Percentiles rank a stretch among this genome's conserved stretches.
Conservation (phyloP, 2,329 filamentous ascomycete genomes). For the Xylaria multiplex region DNA sequence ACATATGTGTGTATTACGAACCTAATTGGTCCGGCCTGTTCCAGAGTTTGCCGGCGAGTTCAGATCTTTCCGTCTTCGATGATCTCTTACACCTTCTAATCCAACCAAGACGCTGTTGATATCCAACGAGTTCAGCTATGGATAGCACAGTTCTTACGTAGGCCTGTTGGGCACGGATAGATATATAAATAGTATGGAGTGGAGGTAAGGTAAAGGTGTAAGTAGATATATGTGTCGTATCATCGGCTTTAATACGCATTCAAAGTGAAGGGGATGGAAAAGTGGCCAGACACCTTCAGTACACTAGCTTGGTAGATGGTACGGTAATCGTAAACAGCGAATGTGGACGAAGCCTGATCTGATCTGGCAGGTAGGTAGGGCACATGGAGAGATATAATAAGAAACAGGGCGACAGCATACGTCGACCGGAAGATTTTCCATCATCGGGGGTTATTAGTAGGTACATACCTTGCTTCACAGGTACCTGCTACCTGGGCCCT, state of each 20-base stretch:
- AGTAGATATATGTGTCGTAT: constrained; percentile 5
- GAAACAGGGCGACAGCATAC: constrained; percentile 40
- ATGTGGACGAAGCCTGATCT: constrained; percentile 15
- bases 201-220: not conserved
- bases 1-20: constrained; percentile 27
- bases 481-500: constrained; percentile 36
- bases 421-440: constrained; percentile 45
- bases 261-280: constrained; percentile 11
- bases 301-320: constrained; percentile 6
- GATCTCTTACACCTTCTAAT: constrained; percentile 4
- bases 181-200: not conserved
- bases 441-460: constrained; percentile 38
- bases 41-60: constrained; percentile 35
- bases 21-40: constrained; percentile 36
- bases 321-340: constrained; percentile 17
- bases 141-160: constrained; percentile 6
- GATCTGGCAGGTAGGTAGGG: constrained; percentile 28
- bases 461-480: constrained; percentile 24
- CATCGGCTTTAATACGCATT: constrained; percentile 26
- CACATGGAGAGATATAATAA: constrained; percentile 40
- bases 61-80: constrained; percentile 18
- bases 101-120: constrained; percentile 6
- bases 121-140: not conserved
- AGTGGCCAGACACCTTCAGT: constrained; percentile 6
- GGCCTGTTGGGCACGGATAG: not conserved